Conservation (phyloP, 2,329 filamentous ascomycete species). For the Gremmenia infestans region DNA sequence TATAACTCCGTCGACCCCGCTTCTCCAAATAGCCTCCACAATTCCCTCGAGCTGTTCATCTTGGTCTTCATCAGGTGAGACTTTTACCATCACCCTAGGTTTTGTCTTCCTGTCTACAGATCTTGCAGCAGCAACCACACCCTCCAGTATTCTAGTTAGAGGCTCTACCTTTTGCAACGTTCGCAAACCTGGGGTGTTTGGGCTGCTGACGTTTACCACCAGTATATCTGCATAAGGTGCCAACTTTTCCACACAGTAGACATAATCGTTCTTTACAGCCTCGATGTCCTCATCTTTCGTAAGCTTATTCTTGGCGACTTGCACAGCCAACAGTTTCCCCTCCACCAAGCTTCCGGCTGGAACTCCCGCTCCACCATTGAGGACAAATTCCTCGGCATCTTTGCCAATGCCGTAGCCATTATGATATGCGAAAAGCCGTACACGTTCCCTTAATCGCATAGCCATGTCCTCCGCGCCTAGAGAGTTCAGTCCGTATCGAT, state of each 20-base stretch:
- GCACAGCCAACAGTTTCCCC: constrained; percentile 79
- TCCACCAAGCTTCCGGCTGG: constrained; percentile 74
- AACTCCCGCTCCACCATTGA: constrained; percentile 72
- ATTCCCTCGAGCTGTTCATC: constrained; percentile 83
- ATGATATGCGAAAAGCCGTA: constrained; percentile 69
- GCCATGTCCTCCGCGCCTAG: constrained; percentile 85
- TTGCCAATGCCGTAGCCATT: constrained; percentile 61
- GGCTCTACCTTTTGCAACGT: constrained; percentile 82
- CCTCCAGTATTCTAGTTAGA: constrained; percentile 71
- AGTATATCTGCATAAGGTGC: constrained; percentile 89
- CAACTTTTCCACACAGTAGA: constrained; percentile 79
- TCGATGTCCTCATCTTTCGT: constrained; percentile 81
- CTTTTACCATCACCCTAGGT: constrained; percentile 93
- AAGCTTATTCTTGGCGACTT: constrained; percentile 94
- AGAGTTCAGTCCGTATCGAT: constrained; percentile 93
- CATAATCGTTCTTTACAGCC: constrained; percentile 76
- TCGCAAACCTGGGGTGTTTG: constrained; percentile 88
- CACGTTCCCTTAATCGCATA: constrained; percentile 67
- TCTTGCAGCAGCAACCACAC: constrained; percentile 75
- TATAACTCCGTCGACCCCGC: constrained; percentile 90
- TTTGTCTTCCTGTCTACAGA: constrained; percentile 64
- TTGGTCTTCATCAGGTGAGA: constrained; percentile 90
- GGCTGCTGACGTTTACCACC: constrained; percentile 97
- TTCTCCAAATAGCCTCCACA: constrained; percentile 74
- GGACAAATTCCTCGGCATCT: constrained; percentile 62